Evolutionary conservation across 345 rosid genomes (phyloP).

Genomic region (Euclidium syriacum): DNA sequence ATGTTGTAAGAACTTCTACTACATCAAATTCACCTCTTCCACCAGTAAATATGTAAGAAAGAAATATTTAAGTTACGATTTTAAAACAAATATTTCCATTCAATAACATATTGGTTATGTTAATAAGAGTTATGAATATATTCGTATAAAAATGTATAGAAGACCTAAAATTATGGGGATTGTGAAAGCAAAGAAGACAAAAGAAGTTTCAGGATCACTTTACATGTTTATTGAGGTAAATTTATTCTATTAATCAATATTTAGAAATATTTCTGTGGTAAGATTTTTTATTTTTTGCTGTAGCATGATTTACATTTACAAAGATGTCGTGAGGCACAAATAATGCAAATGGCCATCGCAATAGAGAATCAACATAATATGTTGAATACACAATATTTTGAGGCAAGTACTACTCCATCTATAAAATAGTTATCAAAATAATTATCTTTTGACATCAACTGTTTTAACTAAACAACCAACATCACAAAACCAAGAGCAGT

Average conservation of each 20-base stretch:
- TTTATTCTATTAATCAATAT: neutral
- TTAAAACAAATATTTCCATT: neutral
- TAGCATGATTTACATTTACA: conserved; percentile 9
- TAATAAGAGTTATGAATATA: conserved; percentile 9
- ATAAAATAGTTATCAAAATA: neutral
- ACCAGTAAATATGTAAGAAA: conserved; percentile 21
- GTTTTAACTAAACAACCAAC: neutral
- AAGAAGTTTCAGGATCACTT: conserved; percentile 22
- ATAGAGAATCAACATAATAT: conserved; percentile 4
- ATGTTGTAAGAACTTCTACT: neutral
- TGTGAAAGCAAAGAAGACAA: conserved; percentile 12
- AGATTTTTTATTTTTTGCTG: neutral
- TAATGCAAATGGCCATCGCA: conserved; percentile 12
- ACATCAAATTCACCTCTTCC: neutral
- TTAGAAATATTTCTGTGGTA: neutral
- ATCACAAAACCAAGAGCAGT: neutral
- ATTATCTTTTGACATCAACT: neutral
- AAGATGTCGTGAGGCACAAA: conserved; percentile 17
- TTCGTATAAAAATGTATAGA: conserved; percentile 7
- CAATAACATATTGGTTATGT: neutral
- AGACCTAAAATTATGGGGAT: neutral
- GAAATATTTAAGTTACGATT: neutral
- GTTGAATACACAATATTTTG: neutral
- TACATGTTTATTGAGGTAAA: conserved; percentile 21
- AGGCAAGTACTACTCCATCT: neutral